phyloP scores from a whole-genome alignment of 805 yeast genomes.

The Candida dendrica region DNA sequence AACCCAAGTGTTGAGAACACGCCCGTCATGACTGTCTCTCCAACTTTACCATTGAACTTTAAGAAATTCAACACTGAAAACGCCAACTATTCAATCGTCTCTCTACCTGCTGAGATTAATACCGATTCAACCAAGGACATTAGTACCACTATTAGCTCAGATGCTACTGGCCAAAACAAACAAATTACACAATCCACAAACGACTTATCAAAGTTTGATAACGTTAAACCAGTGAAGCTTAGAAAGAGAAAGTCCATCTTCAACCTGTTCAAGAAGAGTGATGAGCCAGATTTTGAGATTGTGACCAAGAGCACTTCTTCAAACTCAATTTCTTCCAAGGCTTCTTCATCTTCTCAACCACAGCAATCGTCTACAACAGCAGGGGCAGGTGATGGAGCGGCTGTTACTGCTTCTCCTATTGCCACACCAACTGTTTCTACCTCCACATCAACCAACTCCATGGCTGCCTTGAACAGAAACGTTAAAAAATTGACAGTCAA shows the following conservation, averaged over 20 bases:
- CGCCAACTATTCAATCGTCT: slow-evolving; percentile 6
- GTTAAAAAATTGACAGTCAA: slow-evolving; percentile 6
- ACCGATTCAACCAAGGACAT: background rate
- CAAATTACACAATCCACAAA: slow-evolving; percentile 3
- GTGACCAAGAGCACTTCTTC: slow-evolving; percentile 7
- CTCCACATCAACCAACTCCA: slow-evolving; percentile 1
- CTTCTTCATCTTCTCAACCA: background rate
- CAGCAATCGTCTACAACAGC: background rate
- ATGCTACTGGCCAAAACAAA: slow-evolving; percentile 1
- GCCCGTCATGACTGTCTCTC: slow-evolving; percentile 3
- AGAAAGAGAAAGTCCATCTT: slow-evolving; percentile 19
- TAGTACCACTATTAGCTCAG: background rate
- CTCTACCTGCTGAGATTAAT: slow-evolving; percentile 6
- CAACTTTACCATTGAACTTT: slow-evolving; percentile 2
- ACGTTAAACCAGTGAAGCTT: slow-evolving; percentile 3
- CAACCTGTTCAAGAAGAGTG: slow-evolving; percentile 12
- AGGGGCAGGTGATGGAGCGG: no score
- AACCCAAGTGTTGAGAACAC: background rate
- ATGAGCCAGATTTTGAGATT: slow-evolving; percentile 18
- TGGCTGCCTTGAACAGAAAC: slow-evolving; percentile 8
- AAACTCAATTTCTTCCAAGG: background rate
- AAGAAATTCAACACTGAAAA: background rate
- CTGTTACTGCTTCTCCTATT: background rate
- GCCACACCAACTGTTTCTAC: background rate
- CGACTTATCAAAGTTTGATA: slow-evolving; percentile 6